Base-by-base conservation (phyloP, 2,329 filamentous ascomycete genomes). In the Hawksworthiomyces lignivorus region DNA sequence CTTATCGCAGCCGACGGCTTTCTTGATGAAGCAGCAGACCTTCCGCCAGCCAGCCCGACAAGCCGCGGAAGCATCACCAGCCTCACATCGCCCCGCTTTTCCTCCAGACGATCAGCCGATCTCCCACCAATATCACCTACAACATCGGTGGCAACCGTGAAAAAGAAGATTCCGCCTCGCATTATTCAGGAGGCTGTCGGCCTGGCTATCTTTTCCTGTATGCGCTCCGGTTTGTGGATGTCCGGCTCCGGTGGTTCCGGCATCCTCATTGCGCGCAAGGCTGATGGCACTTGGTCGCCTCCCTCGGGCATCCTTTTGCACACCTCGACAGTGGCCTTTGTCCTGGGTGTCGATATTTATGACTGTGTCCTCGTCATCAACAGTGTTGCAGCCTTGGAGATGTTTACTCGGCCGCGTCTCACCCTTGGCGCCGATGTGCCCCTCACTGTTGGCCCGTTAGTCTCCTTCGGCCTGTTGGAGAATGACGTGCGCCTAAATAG, bases 301-400 rank as follows among this genome's bases (percentile, higher is more conserved):
- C 90, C 90, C 0, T 94, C 87, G 0, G 89, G 86, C 36, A 88
- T 97, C 50, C 76, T 95, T 67, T 73, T 95, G 35, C 90, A 97
- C 58, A 95, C 90, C 0, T 79, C 87, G 1, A 87, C 84, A 1
- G 72, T 96, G 26, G 90, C 88, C 27, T 96, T 97, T 56, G 75
- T 95, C 40, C 82, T 89, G 6, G 90, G 89, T 3, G 84, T 95
- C 30, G 90, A 97, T 58, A 88, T 96, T 24, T 97, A 96, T 68
- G 90, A 97, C 60, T 95, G 89, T 56, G 84, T 97, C 12, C 75
- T 96, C 8, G 84, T 96, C 27, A 89, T 96, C 57, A 96, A 94
- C 65, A 88, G 84, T 33, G 78, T 85, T 34, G 75, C 86, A 43
- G 87, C 88, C 7, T 68, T 97, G 35, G 84, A 95, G 51, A 79